Evolutionary conservation across 768 basidiomycete genomes (phyloP), one percentile per base, ranked within the genome.

Genomic region (Termitomyces sp.): DNA sequence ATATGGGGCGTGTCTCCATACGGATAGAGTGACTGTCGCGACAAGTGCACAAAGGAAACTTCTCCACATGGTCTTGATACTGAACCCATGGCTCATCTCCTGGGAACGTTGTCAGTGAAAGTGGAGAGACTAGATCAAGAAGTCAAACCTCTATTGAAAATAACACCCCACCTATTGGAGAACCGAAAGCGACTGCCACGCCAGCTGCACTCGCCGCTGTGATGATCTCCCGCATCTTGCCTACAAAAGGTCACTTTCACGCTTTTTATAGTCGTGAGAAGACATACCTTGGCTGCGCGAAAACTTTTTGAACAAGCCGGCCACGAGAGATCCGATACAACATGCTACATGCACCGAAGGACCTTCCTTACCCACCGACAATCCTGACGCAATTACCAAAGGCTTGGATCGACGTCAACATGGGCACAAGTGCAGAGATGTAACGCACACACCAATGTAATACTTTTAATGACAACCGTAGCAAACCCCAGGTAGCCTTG

Each of bases 71-170:
- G 96, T 98, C 72, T 93, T 89, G 73, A 95, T 95, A 57, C 90
- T 96, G 71, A 98, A 98, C 39, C 85, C 88, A 70, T 94, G 90
- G 71, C 92, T 96, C 97, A 99, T 99, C 84, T 99, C 97, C 92
- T 95, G 65, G 29, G 28, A 61, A 29, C 52, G 22, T 50, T 47
- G 37, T 55, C 44, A 24, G 36, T 44, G 28, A 57, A 31, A 26
- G 29, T 10, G 16, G 9, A 47, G 3, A 4, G 6, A 20, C 49
- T 29, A 22, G 31, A 3, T 49, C 12, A 45, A 34, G 5, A 39
- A 24, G 6, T 64, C 67, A 44, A 61, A 92, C 93, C 81, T 99
- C 97, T 61, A 99, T 94, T 16, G 96, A 96, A 68, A 99, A 99
- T 20, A 99, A 69, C 0, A 99, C 97, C 12, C 97, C 97, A 16